Percentiles rank a stretch among this genome's conserved stretches.
These are phyloP conservation scores for maize (Zea mays) DNA, from an alignment of 176 grass and related monocot species.

Conservation along the genomic window DNA sequence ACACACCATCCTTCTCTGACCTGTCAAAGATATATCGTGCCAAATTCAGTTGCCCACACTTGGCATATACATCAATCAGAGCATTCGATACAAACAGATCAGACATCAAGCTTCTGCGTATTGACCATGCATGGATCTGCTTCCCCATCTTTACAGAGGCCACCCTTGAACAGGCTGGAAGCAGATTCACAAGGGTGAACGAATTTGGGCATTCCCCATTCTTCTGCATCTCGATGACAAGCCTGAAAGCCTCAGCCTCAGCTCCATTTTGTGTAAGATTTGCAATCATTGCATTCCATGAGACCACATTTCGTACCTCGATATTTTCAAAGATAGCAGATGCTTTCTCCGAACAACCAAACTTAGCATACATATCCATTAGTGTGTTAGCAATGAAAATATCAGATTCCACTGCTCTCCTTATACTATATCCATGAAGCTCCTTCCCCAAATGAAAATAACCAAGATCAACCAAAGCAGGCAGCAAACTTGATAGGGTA, in stretches of 20 bases:
- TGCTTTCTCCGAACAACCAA: slow-evolving; percentile 52
- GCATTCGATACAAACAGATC: slow-evolving; percentile 83
- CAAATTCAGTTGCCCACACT: slow-evolving; percentile 61
- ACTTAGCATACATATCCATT: slow-evolving; percentile 92
- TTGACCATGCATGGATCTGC: slow-evolving; percentile 77
- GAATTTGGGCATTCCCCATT: slow-evolving; percentile 62
- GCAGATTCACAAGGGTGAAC: slow-evolving; percentile 65
- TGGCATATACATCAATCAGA: slow-evolving; percentile 87
- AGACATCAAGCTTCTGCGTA: slow-evolving; percentile 45
- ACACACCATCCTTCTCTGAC: slow-evolving; percentile 74
- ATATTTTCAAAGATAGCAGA: slow-evolving; percentile 61
- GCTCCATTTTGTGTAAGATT: slow-evolving; percentile 69
- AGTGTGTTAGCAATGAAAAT: slow-evolving; percentile 77
- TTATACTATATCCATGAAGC: slow-evolving; percentile 62
- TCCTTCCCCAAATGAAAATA: slow-evolving; percentile 55
- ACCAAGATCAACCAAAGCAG: slow-evolving; percentile 74
- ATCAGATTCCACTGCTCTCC: slow-evolving; percentile 52
- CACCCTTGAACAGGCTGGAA: slow-evolving; percentile 78
- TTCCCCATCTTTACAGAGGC: slow-evolving; percentile 65
- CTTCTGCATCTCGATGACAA: slow-evolving; percentile 63
- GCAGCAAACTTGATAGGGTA: slow-evolving; percentile 72
- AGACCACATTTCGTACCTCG: slow-evolving; percentile 52
- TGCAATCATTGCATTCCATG: slow-evolving; percentile 87
- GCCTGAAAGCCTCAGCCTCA: slow-evolving; percentile 51
- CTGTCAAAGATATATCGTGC: slow-evolving; percentile 60